phyloP scores from a whole-genome alignment of 306 rosid genomes.

The Astragalus membranaceus region DNA sequence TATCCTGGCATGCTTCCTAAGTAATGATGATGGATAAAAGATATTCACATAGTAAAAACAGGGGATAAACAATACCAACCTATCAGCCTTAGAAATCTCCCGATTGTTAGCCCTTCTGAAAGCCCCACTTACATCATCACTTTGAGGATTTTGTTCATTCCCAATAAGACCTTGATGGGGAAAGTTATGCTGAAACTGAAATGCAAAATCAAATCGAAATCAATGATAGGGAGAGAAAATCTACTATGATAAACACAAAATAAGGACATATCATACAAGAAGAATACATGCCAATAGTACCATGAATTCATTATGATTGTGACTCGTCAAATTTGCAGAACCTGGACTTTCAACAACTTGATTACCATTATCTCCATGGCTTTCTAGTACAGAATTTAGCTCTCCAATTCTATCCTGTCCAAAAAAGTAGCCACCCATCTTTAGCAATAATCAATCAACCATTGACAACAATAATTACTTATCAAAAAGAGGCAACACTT shows the following conservation, averaged over 20 bases:
- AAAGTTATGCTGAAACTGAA: conserved; percentile 46
- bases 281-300: conserved; percentile 42
- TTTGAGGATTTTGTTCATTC: conserved; percentile 32
- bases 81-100: conserved; percentile 29
- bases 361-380: conserved; percentile 40
- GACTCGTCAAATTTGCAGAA: conserved; percentile 37
- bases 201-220: neutral
- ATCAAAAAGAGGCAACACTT: conserved; percentile 3
- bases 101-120: conserved; percentile 25
- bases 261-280: conserved; percentile 5
- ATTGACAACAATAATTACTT: neutral
- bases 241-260: neutral
- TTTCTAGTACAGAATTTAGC: conserved; percentile 39
- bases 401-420: conserved; percentile 76
- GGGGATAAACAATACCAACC: conserved; percentile 24
- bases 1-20: neutral
- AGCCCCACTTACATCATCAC: conserved; percentile 21
- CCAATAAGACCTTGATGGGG: conserved; percentile 25
- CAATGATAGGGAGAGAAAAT: neutral
- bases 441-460: conserved; percentile 7
- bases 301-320: conserved; percentile 40
- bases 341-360: conserved; percentile 45
- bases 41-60: neutral
- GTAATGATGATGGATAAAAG: neutral
- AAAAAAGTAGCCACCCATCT: neutral